phyloP scores from a whole-genome alignment of 805 yeast species.

The Suhomyces pyralidae region DNA sequence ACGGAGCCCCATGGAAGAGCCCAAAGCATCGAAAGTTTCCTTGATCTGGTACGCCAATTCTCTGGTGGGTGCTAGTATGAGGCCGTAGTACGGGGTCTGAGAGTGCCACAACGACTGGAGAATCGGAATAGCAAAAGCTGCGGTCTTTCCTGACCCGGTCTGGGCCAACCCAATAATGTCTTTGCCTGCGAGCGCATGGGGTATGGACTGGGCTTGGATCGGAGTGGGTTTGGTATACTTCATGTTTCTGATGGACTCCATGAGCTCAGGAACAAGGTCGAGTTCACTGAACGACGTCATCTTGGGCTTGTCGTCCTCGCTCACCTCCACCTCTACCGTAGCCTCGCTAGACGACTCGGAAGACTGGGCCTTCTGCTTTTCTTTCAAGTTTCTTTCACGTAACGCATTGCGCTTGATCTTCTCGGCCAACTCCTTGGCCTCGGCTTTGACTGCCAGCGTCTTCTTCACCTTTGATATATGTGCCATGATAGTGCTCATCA shows the following conservation, averaged over 20 bases:
- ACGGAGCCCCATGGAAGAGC: slow-evolving; percentile 88
- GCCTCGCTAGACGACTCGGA: slow-evolving; percentile 3
- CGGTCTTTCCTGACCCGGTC: slow-evolving; percentile 98
- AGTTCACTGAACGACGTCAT: slow-evolving; percentile 39
- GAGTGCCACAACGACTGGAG: slow-evolving; percentile 87
- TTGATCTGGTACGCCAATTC: slow-evolving; percentile 85
- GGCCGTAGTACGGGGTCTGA: slow-evolving; percentile 83
- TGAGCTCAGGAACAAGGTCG: slow-evolving; percentile 69
- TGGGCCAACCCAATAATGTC: slow-evolving; percentile 96
- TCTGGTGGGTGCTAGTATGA: slow-evolving; percentile 84
- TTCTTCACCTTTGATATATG: slow-evolving; percentile 5
- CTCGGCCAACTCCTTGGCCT: slow-evolving; percentile 51
- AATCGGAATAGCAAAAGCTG: slow-evolving; percentile 96
- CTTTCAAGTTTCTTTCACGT: slow-evolving; percentile 14
- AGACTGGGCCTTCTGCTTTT: background rate
- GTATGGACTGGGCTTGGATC: slow-evolving; percentile 87
- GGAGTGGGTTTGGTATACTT: slow-evolving; percentile 87
- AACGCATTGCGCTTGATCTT: slow-evolving; percentile 36
- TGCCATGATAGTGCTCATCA: background rate
- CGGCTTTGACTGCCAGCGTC: slow-evolving; percentile 16
- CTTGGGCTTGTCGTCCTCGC: slow-evolving; percentile 3
- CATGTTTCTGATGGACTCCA: slow-evolving; percentile 73
- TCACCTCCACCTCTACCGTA: slow-evolving; percentile 1
- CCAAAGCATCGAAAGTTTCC: slow-evolving; percentile 93
- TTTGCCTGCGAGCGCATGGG: slow-evolving; percentile 84